These are phyloP conservation scores for Begonia peltatifolia DNA, from an alignment of 306 rosid species.

Conservation along the genomic window DNA sequence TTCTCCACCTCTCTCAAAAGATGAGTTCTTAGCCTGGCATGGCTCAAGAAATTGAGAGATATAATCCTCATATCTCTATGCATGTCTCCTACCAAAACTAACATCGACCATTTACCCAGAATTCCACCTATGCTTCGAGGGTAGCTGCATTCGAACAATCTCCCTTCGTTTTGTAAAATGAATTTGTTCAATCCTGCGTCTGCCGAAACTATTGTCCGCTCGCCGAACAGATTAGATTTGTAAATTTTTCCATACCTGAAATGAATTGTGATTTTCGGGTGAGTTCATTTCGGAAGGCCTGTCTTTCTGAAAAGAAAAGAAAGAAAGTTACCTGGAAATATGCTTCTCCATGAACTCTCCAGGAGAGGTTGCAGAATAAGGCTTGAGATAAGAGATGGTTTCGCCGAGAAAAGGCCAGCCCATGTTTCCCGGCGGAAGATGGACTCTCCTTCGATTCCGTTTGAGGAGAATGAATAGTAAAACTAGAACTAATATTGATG, in stretches of 20 bases:
- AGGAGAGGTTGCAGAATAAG: conserved; percentile 62
- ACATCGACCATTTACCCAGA: conserved; percentile 98
- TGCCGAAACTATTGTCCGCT: conserved; percentile 79
- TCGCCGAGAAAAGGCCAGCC: conserved; percentile 95
- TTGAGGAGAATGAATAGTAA: conserved; percentile 43
- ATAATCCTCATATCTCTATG: conserved; percentile 83
- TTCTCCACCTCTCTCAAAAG: conserved; percentile 64
- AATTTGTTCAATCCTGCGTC: conserved; percentile 82
- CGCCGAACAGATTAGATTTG: conserved; percentile 85
- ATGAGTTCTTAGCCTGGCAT: conserved; percentile 59
- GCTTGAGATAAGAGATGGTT: conserved; percentile 61
- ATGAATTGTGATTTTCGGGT: conserved; percentile 3
- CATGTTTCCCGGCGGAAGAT: conserved; percentile 84
- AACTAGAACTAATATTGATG: conserved; percentile 41
- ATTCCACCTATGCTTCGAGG: conserved; percentile 95
- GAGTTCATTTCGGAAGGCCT: background rate
- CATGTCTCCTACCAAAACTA: conserved; percentile 98
- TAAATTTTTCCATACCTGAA: conserved; percentile 79
- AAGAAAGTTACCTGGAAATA: conserved; percentile 44
- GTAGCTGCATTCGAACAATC: conserved; percentile 82
- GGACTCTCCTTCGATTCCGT: conserved; percentile 32
- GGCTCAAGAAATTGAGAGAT: conserved; percentile 77
- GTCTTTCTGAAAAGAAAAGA: no score
- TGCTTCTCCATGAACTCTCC: conserved; percentile 83
- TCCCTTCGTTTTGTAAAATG: conserved; percentile 84